Evolutionary conservation across 495 filamentous ascomycete genomes (phyloP).

Genomic region (Amorphotheca resinae): DNA sequence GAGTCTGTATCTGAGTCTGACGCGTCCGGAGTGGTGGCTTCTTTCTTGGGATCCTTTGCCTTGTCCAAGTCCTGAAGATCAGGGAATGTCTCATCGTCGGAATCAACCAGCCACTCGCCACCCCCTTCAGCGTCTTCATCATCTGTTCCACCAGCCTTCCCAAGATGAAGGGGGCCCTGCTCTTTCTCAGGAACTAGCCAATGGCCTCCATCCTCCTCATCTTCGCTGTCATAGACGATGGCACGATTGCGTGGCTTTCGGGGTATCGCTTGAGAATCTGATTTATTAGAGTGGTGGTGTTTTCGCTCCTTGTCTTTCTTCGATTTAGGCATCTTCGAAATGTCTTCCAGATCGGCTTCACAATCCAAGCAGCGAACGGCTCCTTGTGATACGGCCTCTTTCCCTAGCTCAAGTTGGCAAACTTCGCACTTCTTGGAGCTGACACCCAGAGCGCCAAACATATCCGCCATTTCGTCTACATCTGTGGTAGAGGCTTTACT

Average conservation of each 20-base stretch:
- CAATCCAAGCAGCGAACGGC: slow-evolving; percentile 61
- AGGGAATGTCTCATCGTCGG: slow-evolving; percentile 41
- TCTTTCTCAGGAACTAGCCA: slow-evolving; percentile 64
- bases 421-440: slow-evolving; percentile 78
- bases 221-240: slow-evolving; percentile 28
- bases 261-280: slow-evolving; percentile 7
- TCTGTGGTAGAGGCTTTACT: slow-evolving; percentile 36
- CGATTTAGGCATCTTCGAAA: slow-evolving; percentile 21
- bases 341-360: slow-evolving; percentile 45
- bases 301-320: slow-evolving; percentile 19
- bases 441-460: slow-evolving; percentile 75
- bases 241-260: slow-evolving; percentile 26
- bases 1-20: slow-evolving; percentile 21
- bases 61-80: slow-evolving; percentile 12
- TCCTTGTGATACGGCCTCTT: slow-evolving; percentile 42
- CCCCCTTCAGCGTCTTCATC: slow-evolving; percentile 81
- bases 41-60: slow-evolving; percentile 6
- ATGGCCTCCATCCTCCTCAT: slow-evolving; percentile 50
- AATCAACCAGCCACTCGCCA: slow-evolving; percentile 61
- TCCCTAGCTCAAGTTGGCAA: slow-evolving; percentile 59
- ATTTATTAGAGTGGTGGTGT: slow-evolving; percentile 23
- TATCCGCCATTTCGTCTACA: slow-evolving; percentile 70
- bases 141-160: slow-evolving; percentile 67
- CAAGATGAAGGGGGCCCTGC: slow-evolving; percentile 43
- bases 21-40: slow-evolving; percentile 1